Evolutionary conservation across 768 basidiomycete species (phyloP), one percentile per base, ranked within the genome.

Genomic region (Russula earlei): DNA sequence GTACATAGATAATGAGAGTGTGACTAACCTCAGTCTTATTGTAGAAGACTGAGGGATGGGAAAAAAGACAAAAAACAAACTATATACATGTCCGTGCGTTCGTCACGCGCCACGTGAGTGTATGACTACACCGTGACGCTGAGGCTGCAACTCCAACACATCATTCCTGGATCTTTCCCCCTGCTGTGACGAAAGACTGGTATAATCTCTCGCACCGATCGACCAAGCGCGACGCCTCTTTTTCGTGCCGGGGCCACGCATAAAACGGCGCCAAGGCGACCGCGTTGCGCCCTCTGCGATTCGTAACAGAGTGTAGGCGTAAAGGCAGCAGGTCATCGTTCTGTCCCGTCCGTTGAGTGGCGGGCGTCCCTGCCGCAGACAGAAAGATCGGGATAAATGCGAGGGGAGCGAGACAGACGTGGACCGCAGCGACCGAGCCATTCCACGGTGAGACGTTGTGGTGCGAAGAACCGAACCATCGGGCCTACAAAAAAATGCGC

Each of bases 371-470:
- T 2, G 34, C 49, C 12, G 45, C 51, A 38, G 45, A 52, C 6
- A 59, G 19, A 22, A 72, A 64, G 58, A 61, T n/a, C 20, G 81
- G 75, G 57, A 87, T 67, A 62, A 73, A 76, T 20, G 70, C 62
- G 0, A 82, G 59, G 3, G 82, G 78, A 15, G 77, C 77, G n/a
- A 92, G 77, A 0, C 77, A 71, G n/a, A 85, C 66, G 66, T 91
- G 79, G 5, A 84, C 80, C 1, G 80, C 75, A 7, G 85, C 76
- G 56, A 86, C 71, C 4, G 89, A 84, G 10, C 82, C 83, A 64
- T 83, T 83, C 70, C 75, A 79, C 7, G 81, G 66, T 0, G 66
- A 62, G 45, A 89, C 85, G 14, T 81, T 71, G 62, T 88, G 87
- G 63, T 85, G 70, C 1, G 73, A 73, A 3, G 87, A 90, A 53